A percentile compares a stretch with the other conserved stretches of the same genome.
Conservation (phyloP, 805 yeast species). For the Yamadazyma olivae region DNA sequence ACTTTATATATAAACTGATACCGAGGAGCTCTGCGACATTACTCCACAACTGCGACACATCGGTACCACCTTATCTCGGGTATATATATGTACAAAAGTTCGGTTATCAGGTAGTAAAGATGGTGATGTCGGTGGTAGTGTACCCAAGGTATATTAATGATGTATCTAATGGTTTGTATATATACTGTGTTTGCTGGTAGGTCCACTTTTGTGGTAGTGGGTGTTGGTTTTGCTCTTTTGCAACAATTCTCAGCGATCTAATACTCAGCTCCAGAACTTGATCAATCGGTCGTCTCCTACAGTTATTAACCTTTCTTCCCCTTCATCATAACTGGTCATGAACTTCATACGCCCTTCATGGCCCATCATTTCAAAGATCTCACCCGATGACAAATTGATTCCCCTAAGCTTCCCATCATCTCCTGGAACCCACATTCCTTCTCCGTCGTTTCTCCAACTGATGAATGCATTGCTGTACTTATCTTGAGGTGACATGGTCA, state of each 20-base stretch:
- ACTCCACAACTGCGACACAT: conserved; percentile 6
- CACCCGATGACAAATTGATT: conserved; percentile 44
- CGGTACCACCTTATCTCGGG: no score
- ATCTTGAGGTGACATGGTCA: conserved; percentile 64
- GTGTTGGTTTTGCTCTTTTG: no score
- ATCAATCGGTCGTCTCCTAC: conserved; percentile 43
- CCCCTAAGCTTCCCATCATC: conserved; percentile 70
- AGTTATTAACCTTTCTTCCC: conserved; percentile 35
- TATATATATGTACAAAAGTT: no score
- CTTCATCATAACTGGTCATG: conserved; percentile 20
- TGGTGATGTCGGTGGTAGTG: no score
- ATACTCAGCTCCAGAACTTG: conserved; percentile 15
- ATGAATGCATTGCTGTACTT: conserved; percentile 55
- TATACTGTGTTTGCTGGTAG: background rate
- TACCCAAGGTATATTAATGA: background rate
- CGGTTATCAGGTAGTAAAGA: no score
- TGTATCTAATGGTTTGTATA: background rate
- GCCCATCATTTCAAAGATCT: conserved; percentile 27
- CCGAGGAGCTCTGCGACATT: no score
- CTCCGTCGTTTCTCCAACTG: conserved; percentile 39
- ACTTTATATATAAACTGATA: no score
- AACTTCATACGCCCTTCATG: conserved; percentile 51
- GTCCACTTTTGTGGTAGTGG: background rate
- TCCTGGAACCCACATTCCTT: conserved; percentile 65
- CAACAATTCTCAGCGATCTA: no score